Evolutionary conservation across 1,139 yeast genomes (phyloP).

Genomic region (Taphrina confusa): DNA sequence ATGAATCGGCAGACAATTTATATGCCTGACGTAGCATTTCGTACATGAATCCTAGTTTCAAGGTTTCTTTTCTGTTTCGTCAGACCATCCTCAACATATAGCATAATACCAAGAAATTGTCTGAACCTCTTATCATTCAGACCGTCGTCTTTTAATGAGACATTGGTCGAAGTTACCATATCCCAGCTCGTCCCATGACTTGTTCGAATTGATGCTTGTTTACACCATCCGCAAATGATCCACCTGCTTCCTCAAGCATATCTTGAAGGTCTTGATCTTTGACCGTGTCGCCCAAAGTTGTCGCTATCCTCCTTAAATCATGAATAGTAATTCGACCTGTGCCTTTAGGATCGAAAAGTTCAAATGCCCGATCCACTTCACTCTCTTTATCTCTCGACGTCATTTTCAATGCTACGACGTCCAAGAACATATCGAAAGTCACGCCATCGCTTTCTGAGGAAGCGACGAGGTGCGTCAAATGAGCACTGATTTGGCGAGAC

Average conservation of each 20-base stretch:
- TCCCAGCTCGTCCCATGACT: constrained; percentile 36
- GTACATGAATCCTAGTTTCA: too few species aligned
- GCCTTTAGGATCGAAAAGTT: constrained; percentile 35
- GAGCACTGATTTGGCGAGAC: neutral
- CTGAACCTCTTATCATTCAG: too few species aligned
- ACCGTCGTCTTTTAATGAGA: too few species aligned
- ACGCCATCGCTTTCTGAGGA: constrained; percentile 4
- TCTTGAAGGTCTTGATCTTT: constrained; percentile 33
- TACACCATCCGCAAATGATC: constrained; percentile 18
- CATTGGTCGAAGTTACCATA: constrained; percentile 16
- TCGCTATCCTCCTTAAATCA: constrained; percentile 35
- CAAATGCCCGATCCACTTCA: constrained; percentile 36
- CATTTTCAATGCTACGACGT: constrained; percentile 19
- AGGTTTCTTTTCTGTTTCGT: too few species aligned
- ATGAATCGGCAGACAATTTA: too few species aligned
- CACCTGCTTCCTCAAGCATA: constrained; percentile 38
- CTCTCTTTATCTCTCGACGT: constrained; percentile 14
- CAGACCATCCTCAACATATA: too few species aligned
- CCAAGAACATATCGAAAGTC: constrained; percentile 18
- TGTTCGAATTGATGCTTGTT: constrained; percentile 33
- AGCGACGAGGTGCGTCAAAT: neutral
- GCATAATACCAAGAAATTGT: too few species aligned
- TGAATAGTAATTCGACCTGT: constrained; percentile 38
- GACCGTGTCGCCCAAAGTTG: constrained; percentile 34
- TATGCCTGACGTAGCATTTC: too few species aligned